Conservation (phyloP, 345 rosid species). For the Salix caprea region DNA sequence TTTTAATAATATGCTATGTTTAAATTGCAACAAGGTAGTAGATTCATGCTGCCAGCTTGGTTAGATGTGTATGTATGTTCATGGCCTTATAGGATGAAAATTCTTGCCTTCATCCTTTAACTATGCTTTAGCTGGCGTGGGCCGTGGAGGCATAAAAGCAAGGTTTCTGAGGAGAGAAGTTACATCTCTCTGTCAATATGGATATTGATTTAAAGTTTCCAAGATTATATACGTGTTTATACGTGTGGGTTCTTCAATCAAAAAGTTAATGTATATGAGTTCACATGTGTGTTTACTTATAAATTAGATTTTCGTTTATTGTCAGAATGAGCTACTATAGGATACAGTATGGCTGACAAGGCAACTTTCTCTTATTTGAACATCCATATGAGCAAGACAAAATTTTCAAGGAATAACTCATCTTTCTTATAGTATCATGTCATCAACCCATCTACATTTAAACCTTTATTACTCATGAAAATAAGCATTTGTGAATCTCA, state of each 20-base stretch:
- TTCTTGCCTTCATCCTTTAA: too few species aligned
- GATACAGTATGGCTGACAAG: neutral
- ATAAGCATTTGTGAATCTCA: neutral
- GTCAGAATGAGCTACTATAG: neutral
- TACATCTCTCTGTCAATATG: too few species aligned
- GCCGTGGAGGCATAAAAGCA: too few species aligned
- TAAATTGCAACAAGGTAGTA: neutral
- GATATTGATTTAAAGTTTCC: too few species aligned
- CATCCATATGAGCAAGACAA: neutral
- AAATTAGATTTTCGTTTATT: neutral
- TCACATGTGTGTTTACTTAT: neutral
- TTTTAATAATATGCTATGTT: neutral
- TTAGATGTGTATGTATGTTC: too few species aligned
- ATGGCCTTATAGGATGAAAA: too few species aligned
- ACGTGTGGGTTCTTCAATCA: neutral
- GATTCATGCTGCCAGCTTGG: neutral
- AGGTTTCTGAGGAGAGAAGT: too few species aligned
- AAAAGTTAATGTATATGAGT: neutral
- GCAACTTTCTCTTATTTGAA: neutral
- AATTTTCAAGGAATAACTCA: neutral
- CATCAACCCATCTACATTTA: neutral
- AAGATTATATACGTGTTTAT: neutral
- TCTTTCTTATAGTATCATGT: neutral
- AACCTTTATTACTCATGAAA: neutral
- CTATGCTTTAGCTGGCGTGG: too few species aligned